Evolutionary conservation across 2,329 filamentous ascomycete species (phyloP), one percentile per base, ranked within the genome.

Genomic region (Penicillium sp.): DNA sequence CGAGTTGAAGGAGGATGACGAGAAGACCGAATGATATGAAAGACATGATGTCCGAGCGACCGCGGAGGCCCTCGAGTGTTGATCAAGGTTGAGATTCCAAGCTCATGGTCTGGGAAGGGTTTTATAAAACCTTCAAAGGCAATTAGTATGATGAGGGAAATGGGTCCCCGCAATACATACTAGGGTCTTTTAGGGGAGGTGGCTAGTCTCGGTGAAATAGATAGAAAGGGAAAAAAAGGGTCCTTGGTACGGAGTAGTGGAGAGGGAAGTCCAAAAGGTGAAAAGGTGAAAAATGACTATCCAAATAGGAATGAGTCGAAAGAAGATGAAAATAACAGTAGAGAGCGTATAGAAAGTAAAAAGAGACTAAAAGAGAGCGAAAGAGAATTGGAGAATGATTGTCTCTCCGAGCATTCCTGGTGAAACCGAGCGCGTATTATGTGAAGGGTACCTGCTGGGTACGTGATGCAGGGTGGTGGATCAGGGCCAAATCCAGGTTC

Each of bases 21-120:
- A 67, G 32, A 4, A 65, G 62, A 27, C 24, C 24, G 55, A 54
- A 45, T 39, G 10, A 57, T 34, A 36, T 50, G 45, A 18, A 32
- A 39, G 48, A 47, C 31, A 34, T 34, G 31, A 34, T 34, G 31
- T 34, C 31, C 34, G 56, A 65, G 62, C 49, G 61, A 67, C 62
- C 62, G 45, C 56, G 43, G 48, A 57, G 49, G 59, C 55, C 62
- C 60, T 68, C 59, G 62, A 34, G 45, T 51, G 62, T 36, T 50
- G 45, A 61, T 53, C 42, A 48, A 48, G 45, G 47, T 52, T 46
- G 49, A 40, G 40, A 57, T 59, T 49, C 58, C 69, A 68, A 66
- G 57, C 59, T 68, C 63, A 65, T 66, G 53, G 24, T 57, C 54
- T 53, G 52, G 18, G 6, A 41, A 34, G 52, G 48, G n/a, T 42